These are phyloP conservation scores for Lyophyllum shimeji DNA, from an alignment of 768 basidiomycete genomes.

Conservation along the genomic window DNA sequence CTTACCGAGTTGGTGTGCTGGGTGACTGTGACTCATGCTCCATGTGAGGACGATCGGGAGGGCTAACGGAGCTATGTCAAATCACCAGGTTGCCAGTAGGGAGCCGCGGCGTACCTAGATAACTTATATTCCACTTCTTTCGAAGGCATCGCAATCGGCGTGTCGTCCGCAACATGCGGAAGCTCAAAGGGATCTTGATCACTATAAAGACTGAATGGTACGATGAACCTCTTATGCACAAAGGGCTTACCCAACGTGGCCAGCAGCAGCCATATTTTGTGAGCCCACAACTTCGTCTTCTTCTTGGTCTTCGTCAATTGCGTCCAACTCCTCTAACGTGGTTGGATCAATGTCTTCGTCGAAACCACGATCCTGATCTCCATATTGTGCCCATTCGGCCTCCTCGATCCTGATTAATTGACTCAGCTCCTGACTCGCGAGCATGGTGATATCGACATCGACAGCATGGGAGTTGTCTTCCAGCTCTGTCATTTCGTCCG, in stretches of 20 bases:
- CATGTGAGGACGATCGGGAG: conserved; percentile 1
- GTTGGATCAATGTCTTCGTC: neutral
- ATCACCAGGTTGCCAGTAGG: neutral
- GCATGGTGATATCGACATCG: conserved; percentile 53
- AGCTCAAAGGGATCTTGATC: conserved; percentile 11
- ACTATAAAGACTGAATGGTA: neutral
- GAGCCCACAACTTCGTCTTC: conserved; percentile 21
- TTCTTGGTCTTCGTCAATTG: conserved; percentile 29
- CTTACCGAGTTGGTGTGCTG: conserved; percentile 12
- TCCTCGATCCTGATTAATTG: conserved; percentile 32
- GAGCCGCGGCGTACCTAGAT: conserved; percentile 1
- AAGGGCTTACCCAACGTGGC: neutral
- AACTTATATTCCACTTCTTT: conserved; percentile 1
- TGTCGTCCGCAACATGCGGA: neutral
- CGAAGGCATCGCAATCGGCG: neutral
- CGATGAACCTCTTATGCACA: neutral
- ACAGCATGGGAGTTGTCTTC: conserved; percentile 23
- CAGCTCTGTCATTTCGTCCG: neutral
- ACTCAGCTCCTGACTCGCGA: conserved; percentile 50
- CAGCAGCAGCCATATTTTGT: neutral
- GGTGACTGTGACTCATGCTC: neutral
- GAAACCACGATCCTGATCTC: conserved; percentile 15
- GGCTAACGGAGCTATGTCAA: neutral
- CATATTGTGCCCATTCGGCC: conserved; percentile 27
- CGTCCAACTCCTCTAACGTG: conserved; percentile 25